Evolutionary conservation across 139 green algal genomes (phyloP).

Genomic region (Zygnema cylindricum): DNA sequence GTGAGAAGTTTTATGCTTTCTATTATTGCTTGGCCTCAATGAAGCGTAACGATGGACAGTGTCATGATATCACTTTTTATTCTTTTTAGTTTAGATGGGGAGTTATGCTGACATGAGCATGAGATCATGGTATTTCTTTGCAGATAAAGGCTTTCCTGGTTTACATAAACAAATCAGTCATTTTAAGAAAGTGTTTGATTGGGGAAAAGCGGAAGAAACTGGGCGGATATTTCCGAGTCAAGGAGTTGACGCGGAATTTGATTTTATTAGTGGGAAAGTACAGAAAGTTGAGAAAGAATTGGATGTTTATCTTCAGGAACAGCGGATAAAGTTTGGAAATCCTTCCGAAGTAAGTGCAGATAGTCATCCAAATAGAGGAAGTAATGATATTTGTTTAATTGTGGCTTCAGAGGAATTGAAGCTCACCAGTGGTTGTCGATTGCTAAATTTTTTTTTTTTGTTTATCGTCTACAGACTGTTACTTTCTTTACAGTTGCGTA

Average conservation of each 20-base stretch:
- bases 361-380: too few species aligned
- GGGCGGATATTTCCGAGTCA: slow-evolving; percentile 78
- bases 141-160: slow-evolving; percentile 32
- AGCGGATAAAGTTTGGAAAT: slow-evolving; percentile 37
- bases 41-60: too few species aligned
- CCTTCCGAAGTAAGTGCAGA: slow-evolving; percentile 31
- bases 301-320: slow-evolving; percentile 57
- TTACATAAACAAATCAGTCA: slow-evolving; percentile 59
- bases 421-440: neutral
- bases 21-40: too few species aligned
- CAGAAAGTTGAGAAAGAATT: slow-evolving; percentile 68
- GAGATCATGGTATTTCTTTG: too few species aligned
- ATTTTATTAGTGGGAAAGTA: slow-evolving; percentile 64
- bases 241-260: slow-evolving; percentile 80
- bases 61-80: too few species aligned
- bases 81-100: too few species aligned
- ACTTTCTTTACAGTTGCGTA: too few species aligned
- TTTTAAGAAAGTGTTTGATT: slow-evolving; percentile 78
- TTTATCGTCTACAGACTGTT: too few species aligned
- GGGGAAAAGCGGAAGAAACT: slow-evolving; percentile 75
- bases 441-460: too few species aligned
- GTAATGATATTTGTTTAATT: neutral
- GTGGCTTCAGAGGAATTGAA: neutral
- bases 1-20: too few species aligned
- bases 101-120: too few species aligned